Evolutionary conservation across 164 flowering plant species (phyloP).

Genomic region (Vitis vinifera): ASM3070453v1 NC_081816.1:6172001-6172500

Average conservation of each 20-base stretch:
- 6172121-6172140: slow-evolving; percentile 83
- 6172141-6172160: slow-evolving; percentile 94
- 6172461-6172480: too few relatives aligned
- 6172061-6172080: slow-evolving; percentile 4
- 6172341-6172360: slow-evolving; percentile 51
- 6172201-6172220: slow-evolving; percentile 65
- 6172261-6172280: slow-evolving; percentile 32
- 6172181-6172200: slow-evolving; percentile 57
- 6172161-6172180: slow-evolving; percentile 49
- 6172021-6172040: background rate
- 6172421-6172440: too few relatives aligned
- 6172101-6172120: slow-evolving; percentile 79
- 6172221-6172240: slow-evolving; percentile 74
- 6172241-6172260: slow-evolving; percentile 67
- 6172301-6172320: slow-evolving; percentile 45
- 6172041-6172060: background rate
- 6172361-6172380: slow-evolving; percentile 45
- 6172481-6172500: too few relatives aligned
- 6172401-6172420: too few relatives aligned
- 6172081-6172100: slow-evolving; percentile 73
- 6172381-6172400: too few relatives aligned
- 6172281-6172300: slow-evolving; percentile 36
- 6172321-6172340: slow-evolving; percentile 41
- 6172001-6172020: background rate
- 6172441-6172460: too few relatives aligned